These are phyloP conservation scores for Insectozyma bohioensis DNA, from an alignment of 1,139 yeast species.

Conservation along the genomic window DNA sequence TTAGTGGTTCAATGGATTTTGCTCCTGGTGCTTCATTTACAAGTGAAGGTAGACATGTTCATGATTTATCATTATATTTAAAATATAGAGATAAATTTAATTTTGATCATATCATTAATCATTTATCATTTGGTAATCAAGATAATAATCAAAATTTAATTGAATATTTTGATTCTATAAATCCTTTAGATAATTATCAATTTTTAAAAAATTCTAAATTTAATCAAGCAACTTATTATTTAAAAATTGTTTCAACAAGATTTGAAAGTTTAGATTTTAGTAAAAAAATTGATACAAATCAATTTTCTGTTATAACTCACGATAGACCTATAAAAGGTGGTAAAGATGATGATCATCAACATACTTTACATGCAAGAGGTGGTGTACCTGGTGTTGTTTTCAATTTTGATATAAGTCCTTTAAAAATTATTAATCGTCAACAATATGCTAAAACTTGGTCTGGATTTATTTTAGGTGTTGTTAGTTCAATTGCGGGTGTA, in stretches of 20 bases:
- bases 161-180: slow-evolving; percentile 40
- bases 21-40: slow-evolving; percentile 85
- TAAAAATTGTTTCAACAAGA: slow-evolving; percentile 90
- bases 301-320: slow-evolving; percentile 87
- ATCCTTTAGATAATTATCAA: slow-evolving; percentile 68
- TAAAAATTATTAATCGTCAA: slow-evolving; percentile 86
- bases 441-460: slow-evolving; percentile 79
- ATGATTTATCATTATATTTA: slow-evolving; percentile 75
- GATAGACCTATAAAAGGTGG: slow-evolving; percentile 87
- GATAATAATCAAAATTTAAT: slow-evolving; percentile 32
- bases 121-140: slow-evolving; percentile 70
- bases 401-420: slow-evolving; percentile 87
- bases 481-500: slow-evolving; percentile 91
- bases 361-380: slow-evolving; percentile 79
- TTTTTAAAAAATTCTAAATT: slow-evolving; percentile 48
- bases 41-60: slow-evolving; percentile 63
- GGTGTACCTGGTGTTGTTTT: slow-evolving; percentile 91
- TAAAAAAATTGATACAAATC: slow-evolving; percentile 73
- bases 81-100: slow-evolving; percentile 55
- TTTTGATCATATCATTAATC: slow-evolving; percentile 75
- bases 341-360: slow-evolving; percentile 85
- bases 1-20: slow-evolving; percentile 89
- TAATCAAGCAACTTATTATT: slow-evolving; percentile 72
- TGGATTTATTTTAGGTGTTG: slow-evolving; percentile 78
- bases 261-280: slow-evolving; percentile 62